Evolutionary conservation across 306 rosid genomes (phyloP).

Genomic region (Cucumis melo): DNA sequence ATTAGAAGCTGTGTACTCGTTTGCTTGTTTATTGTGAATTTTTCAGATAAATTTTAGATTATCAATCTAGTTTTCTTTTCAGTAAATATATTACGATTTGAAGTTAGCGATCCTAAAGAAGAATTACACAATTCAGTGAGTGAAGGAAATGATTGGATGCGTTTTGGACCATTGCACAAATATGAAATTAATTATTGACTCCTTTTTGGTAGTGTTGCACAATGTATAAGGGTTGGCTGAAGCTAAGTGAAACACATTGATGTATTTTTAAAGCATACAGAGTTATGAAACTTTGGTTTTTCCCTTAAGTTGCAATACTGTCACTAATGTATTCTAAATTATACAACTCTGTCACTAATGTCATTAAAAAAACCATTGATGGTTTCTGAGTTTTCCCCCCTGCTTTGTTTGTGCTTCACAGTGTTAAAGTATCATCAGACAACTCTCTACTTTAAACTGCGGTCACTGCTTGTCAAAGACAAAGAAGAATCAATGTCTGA

Average conservation of each 20-base stretch:
- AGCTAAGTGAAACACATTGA: not conserved
- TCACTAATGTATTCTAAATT: not conserved
- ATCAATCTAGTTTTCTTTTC: too few relatives aligned
- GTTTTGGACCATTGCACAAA: not conserved
- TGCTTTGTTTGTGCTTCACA: not conserved
- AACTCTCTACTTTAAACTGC: not conserved
- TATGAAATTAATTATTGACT: not conserved
- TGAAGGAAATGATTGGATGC: not conserved
- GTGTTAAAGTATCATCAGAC: not conserved
- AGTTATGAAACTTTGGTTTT: not conserved
- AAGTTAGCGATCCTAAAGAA: not conserved
- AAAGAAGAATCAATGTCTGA: conserved; percentile 1
- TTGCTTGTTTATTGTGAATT: not conserved
- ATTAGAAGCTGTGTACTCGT: not conserved
- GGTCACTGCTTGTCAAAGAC: not conserved
- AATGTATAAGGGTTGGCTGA: not conserved
- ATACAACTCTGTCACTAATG: not conserved
- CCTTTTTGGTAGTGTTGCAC: not conserved
- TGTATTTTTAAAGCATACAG: not conserved
- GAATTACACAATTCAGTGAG: not conserved
- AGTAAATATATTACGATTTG: not conserved
- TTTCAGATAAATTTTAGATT: not conserved
- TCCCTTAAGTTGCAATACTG: too few relatives aligned
- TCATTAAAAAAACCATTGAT: not conserved
- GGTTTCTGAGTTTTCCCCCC: not conserved